Evolutionary conservation across 2,329 filamentous ascomycete species (phyloP).

Genomic region (Colletotrichum lentis): DNA sequence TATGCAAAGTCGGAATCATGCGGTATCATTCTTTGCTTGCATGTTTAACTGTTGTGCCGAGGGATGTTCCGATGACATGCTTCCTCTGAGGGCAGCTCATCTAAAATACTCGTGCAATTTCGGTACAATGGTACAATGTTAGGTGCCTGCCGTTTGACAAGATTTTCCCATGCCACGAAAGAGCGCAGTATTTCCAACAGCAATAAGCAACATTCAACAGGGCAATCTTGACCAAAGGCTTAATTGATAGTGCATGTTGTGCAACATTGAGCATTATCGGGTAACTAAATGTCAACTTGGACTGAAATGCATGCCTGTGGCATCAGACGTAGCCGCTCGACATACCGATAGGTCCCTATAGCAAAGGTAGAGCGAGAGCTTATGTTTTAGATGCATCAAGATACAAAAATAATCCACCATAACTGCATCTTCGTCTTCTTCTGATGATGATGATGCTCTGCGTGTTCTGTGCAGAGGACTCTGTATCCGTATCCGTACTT

Average conservation of each 20-base stretch:
- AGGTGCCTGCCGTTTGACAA: background rate
- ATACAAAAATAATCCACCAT: background rate
- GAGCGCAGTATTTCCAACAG: too few relatives aligned
- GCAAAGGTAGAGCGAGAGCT: background rate
- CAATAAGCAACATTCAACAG: too few relatives aligned
- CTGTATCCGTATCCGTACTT: too few relatives aligned
- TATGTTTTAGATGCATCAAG: too few relatives aligned
- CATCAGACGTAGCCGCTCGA: background rate
- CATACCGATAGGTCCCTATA: background rate
- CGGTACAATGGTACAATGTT: background rate
- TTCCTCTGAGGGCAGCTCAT: background rate
- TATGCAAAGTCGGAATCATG: background rate
- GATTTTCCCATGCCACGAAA: too few relatives aligned
- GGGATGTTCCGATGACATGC: background rate
- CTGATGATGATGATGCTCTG: background rate
- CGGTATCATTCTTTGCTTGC: background rate
- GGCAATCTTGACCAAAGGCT: too few relatives aligned
- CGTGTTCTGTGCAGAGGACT: background rate
- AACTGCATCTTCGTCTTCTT: background rate
- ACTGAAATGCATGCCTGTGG: background rate
- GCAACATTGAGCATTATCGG: too few relatives aligned
- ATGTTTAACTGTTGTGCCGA: background rate
- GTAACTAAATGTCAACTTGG: background rate
- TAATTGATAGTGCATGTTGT: too few relatives aligned
- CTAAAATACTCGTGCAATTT: background rate